Percentiles rank a stretch among this genome's conserved stretches.
Conservation (phyloP, 257 asterid genomes). For the Asclepias syriaca region DNA sequence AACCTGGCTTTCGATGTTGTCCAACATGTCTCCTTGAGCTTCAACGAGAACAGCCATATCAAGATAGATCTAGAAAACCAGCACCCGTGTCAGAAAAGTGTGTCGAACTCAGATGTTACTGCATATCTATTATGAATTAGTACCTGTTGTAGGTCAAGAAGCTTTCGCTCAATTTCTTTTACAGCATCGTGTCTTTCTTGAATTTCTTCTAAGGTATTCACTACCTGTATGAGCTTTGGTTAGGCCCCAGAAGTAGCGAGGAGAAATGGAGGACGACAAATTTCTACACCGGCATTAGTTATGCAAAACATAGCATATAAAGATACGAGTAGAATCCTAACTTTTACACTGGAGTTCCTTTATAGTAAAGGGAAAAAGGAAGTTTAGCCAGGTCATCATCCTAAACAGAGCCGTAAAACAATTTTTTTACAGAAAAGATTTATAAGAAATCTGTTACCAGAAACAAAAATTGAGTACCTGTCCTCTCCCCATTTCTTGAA, state of each 20-base stretch:
- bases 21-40: conserved; percentile 80
- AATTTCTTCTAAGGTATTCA: conserved; percentile 73
- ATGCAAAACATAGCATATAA: too few relatives aligned
- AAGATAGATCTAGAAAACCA: conserved; percentile 50
- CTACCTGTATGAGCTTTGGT: conserved; percentile 35
- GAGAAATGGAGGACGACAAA: neutral
- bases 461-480: conserved; percentile 38
- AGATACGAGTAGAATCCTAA: neutral
- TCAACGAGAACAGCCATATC: conserved; percentile 81
- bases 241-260: neutral
- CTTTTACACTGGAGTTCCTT: neutral
- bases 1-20: conserved; percentile 88
- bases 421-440: neutral
- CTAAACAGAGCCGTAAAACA: neutral
- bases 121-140: neutral
- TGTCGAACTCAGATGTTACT: neutral
- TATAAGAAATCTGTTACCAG: neutral
- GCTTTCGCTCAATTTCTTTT: conserved; percentile 78
- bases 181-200: conserved; percentile 91
- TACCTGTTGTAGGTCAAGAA: conserved; percentile 85
- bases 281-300: too few relatives aligned
- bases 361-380: neutral
- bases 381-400: neutral
- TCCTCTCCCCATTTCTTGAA: conserved; percentile 77
- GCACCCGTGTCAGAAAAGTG: conserved; percentile 8